These are phyloP conservation scores for Roridomyces roridus DNA, from an alignment of 768 basidiomycete species.

Conservation along the genomic window DNA sequence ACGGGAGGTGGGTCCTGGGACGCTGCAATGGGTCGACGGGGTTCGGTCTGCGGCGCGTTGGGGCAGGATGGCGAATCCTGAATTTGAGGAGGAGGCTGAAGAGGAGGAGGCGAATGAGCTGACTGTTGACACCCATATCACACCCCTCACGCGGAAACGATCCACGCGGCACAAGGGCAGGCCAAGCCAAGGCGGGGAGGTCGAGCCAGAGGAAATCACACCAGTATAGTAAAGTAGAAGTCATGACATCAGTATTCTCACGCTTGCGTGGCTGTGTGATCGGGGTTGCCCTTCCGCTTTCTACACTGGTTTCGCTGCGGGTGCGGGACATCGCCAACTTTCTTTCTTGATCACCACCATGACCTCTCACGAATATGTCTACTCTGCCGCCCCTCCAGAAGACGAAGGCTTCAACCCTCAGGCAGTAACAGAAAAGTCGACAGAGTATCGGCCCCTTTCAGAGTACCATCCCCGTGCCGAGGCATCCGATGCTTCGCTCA, in stretches of 20 bases:
- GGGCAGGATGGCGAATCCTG: slow-evolving; percentile 49
- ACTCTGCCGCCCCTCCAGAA: slow-evolving; percentile 11
- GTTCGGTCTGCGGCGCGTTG: slow-evolving; percentile 65
- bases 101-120: slow-evolving; percentile 42
- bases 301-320: not conserved
- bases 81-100: slow-evolving; percentile 50
- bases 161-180: slow-evolving; percentile 63
- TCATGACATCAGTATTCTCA: too few species aligned
- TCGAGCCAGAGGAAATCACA: slow-evolving; percentile 47
- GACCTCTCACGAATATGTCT: slow-evolving; percentile 5
- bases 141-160: slow-evolving; percentile 72
- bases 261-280: too few species aligned
- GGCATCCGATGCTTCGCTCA: slow-evolving; percentile 45
- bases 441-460: not conserved
- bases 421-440: slow-evolving; percentile 18
- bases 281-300: too few species aligned
- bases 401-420: slow-evolving; percentile 30
- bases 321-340: too few species aligned
- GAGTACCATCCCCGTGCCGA: slow-evolving; percentile 30
- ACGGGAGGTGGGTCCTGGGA: slow-evolving; percentile 63
- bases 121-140: slow-evolving; percentile 49
- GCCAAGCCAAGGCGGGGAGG: slow-evolving; percentile 48
- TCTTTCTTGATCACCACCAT: slow-evolving; percentile 1
- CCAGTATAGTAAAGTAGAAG: slow-evolving; percentile 39
- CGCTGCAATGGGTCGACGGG: slow-evolving; percentile 77